Base-by-base conservation (phyloP, 768 basidiomycete genomes). In the Fistulinella prunicolor region DNA sequence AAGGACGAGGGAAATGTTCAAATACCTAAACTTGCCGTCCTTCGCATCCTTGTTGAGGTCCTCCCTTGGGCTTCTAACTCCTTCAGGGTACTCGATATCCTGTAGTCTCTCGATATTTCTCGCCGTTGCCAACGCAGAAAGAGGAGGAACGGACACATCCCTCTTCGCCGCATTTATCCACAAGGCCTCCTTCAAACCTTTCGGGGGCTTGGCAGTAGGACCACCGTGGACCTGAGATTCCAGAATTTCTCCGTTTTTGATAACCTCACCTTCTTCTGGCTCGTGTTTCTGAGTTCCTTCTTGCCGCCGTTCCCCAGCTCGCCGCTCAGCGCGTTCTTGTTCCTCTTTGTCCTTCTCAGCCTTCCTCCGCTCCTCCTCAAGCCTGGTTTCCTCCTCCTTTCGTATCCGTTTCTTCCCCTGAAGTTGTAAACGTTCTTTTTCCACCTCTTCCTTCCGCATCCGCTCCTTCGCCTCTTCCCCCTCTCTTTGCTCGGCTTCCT, bases 21-120 rank as follows among this genome's bases (percentile, higher is more conserved):
- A 59, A 51, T 69, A 89, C 90, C 85, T 81, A 75, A 92, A 95
- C 69, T 92, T 94, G 58, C 93, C 93, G 47, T 90, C 82, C 69
- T 85, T 81, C 7, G 85, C 86, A 51, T 85, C 80, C 46, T 79
- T 73, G 68, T 96, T 97, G 56, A 98, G 85, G 56, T 91, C 92
- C 7, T 85, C 71, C 55, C 78, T 80, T 3, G 95, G 95, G 46
- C 92, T 89, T 63, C 75, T 76, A 64, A 93, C 80, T 38, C 86
- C 83, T 46, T 85, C 85, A 7, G 94, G 93, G 63, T 97, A 97
- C 20, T 78, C 70, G 36, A 97, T 77, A 38, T 79, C 71, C 28
- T 75, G 75, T 39, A 98, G 79, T 67, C 95, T 86, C 42, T 87
- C 83, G 55, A 99, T 95, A 53, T 83, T 80, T 44, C 85, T 81